These are phyloP conservation scores for Melanogaster broomeanus DNA, from an alignment of 768 basidiomycete species.

Conservation along the genomic window DNA sequence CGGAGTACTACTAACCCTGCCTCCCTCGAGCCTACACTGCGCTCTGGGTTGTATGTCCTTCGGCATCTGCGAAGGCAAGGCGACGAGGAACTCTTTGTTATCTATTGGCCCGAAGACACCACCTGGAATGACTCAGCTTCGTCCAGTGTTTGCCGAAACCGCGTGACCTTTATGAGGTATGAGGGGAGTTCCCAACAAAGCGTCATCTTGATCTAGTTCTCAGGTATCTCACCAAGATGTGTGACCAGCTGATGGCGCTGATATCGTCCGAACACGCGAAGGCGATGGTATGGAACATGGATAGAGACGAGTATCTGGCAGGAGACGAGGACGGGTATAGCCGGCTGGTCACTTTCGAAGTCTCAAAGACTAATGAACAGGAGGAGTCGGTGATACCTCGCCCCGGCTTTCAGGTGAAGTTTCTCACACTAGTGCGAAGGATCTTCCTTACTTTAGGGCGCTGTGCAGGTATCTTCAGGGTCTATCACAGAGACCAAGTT, in stretches of 20 bases:
- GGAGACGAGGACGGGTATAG: constrained; percentile 37
- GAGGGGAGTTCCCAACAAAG: background rate
- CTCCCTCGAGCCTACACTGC: constrained; percentile 28
- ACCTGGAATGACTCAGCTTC: constrained; percentile 52
- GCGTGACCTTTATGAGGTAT: constrained; percentile 59
- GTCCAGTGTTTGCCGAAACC: constrained; percentile 45
- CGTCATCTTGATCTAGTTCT: background rate
- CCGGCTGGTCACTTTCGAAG: constrained; percentile 50
- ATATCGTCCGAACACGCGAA: constrained; percentile 44
- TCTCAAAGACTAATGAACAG: constrained; percentile 52
- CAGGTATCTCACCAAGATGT: constrained; percentile 56
- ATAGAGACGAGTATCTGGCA: constrained; percentile 13
- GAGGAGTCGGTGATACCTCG: constrained; percentile 44
- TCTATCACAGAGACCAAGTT: constrained; percentile 3
- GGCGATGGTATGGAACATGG: constrained; percentile 41
- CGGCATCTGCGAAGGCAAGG: constrained; percentile 7
- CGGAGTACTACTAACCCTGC: background rate
- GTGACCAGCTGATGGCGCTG: constrained; percentile 50
- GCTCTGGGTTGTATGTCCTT: constrained; percentile 51
- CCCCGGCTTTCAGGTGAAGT: constrained; percentile 45
- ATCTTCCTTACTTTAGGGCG: background rate
- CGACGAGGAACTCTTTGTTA: constrained; percentile 37
- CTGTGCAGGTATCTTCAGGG: constrained; percentile 6
- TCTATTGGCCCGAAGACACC: constrained; percentile 58
- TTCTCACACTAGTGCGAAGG: background rate